Evolutionary conservation across 1,284 basidiomycete species (phyloP).

Genomic region (Anthracocystis setariae): DNA sequence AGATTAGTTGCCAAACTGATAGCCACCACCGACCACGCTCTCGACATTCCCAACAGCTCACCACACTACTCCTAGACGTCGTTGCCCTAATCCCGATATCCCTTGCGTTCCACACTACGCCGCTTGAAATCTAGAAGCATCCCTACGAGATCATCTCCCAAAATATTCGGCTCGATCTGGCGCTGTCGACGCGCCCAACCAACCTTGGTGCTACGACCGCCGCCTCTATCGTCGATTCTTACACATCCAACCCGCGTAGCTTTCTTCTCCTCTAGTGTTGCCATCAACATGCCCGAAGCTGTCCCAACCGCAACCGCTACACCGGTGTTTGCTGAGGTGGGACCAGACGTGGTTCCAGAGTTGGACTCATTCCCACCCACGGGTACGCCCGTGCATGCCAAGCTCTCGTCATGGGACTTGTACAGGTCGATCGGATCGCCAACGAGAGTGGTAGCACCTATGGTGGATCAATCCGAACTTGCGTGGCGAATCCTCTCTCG

Average conservation of each 20-base stretch:
- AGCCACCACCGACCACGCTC: neutral
- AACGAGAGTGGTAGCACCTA: constrained; percentile 89
- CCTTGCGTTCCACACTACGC: too few relatives aligned
- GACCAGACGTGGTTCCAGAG: constrained; percentile 29
- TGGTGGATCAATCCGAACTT: constrained; percentile 97
- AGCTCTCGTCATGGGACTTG: constrained; percentile 82
- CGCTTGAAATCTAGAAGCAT: too few relatives aligned
- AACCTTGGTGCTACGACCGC: too few relatives aligned
- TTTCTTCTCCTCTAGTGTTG: neutral
- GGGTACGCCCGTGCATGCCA: constrained; percentile 68
- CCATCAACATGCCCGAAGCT: constrained; percentile 35
- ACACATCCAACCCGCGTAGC: neutral
- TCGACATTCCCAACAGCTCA: neutral
- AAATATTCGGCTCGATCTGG: constrained; percentile 19
- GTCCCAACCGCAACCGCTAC: constrained; percentile 4
- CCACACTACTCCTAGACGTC: too few relatives aligned
- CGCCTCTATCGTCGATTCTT: neutral
- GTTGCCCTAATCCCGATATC: too few relatives aligned
- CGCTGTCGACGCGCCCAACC: neutral
- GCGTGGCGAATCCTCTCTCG: constrained; percentile 86
- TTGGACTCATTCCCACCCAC: constrained; percentile 61
- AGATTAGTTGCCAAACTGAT: neutral
- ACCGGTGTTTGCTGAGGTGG: constrained; percentile 11
- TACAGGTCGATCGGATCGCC: constrained; percentile 84
- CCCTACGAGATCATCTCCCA: neutral